Conservation (phyloP, 306 rosid species). For the Fragaria vesca region DNA sequence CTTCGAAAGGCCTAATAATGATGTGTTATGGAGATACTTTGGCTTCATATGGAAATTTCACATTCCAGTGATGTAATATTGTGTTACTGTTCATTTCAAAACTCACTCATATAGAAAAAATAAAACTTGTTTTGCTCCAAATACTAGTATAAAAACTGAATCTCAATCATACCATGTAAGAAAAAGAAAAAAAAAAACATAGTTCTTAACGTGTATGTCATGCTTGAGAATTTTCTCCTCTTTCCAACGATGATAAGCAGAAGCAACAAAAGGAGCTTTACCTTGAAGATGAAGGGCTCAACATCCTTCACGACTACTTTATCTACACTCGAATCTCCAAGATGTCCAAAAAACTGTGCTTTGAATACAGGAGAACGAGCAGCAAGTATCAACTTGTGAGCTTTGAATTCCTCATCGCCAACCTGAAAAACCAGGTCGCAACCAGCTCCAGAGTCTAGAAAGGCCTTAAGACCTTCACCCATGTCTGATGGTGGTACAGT, state of each 20-base stretch:
- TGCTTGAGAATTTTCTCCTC: slow-evolving; percentile 17
- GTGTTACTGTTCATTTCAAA: neutral
- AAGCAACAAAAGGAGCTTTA: slow-evolving; percentile 25
- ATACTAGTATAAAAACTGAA: neutral
- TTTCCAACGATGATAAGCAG: slow-evolving; percentile 14
- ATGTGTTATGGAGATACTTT: neutral
- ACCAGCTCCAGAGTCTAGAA: slow-evolving; percentile 71
- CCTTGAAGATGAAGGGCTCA: slow-evolving; percentile 93
- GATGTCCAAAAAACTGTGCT: slow-evolving; percentile 74
- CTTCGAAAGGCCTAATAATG: neutral
- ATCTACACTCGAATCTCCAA: slow-evolving; percentile 60
- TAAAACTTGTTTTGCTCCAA: neutral
- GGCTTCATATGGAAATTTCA: neutral
- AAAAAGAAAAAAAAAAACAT: neutral
- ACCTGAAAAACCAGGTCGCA: slow-evolving; percentile 77
- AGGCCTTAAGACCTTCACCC: slow-evolving; percentile 65
- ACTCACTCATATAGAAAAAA: neutral
- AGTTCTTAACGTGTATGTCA: neutral
- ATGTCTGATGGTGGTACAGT: slow-evolving; percentile 58
- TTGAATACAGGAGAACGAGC: slow-evolving; percentile 83
- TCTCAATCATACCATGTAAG: neutral
- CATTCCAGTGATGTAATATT: neutral
- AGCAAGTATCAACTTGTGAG: slow-evolving; percentile 87
- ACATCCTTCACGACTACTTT: slow-evolving; percentile 69
- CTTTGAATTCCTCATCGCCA: slow-evolving; percentile 62